A percentile compares a stretch with the other conserved stretches of the same genome.
phyloP scores from a whole-genome alignment of 148 eudicot genomes.

The Fagopyrum homotropicum region DNA sequence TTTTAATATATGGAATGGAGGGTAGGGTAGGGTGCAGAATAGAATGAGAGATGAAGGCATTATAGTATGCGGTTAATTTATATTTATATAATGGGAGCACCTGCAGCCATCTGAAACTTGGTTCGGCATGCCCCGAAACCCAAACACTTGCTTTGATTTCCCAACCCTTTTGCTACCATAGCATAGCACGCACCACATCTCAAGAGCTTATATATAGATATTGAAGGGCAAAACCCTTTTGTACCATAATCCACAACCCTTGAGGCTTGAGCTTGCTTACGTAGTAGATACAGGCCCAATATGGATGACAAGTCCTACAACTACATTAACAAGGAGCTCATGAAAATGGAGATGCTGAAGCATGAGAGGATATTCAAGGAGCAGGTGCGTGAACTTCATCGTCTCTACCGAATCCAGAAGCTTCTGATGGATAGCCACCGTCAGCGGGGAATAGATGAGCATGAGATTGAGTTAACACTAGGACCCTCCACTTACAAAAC shows the following conservation, averaged over 20 bases:
- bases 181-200: too few relatives aligned
- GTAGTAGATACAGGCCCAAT: neutral
- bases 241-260: too few relatives aligned
- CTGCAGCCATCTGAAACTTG: constrained; percentile 28
- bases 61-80: neutral
- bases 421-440: constrained; percentile 3
- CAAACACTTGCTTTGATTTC: constrained; percentile 37
- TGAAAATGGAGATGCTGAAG: constrained; percentile 87
- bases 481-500: constrained; percentile 8
- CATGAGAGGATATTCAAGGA: constrained; percentile 84
- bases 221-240: neutral
- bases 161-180: constrained; percentile 28
- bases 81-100: constrained; percentile 37
- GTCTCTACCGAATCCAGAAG: constrained; percentile 14
- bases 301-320: neutral
- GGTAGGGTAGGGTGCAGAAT: neutral
- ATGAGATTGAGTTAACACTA: constrained; percentile 11
- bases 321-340: constrained; percentile 53
- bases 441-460: neutral
- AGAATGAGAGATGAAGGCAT: constrained; percentile 4
- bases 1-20: neutral
- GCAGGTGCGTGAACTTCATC: constrained; percentile 30
- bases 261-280: too few relatives aligned
- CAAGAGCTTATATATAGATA: neutral
- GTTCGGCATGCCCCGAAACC: constrained; percentile 42